Evolutionary conservation across 371 early-diverging fungal species (phyloP).

Genomic region (Mucor circinelloides): DNA sequence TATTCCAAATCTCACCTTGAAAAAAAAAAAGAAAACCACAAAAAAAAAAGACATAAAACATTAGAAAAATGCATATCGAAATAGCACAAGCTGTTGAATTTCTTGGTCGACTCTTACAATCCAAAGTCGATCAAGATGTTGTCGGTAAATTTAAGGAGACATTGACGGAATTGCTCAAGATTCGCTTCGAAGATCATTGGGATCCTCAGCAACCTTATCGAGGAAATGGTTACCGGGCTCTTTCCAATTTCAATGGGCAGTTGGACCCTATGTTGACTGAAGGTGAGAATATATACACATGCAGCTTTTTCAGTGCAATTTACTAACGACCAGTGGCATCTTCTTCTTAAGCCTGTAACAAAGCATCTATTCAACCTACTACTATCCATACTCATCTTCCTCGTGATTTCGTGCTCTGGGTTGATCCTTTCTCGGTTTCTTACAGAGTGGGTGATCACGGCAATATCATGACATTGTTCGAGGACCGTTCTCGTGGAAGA

Average conservation of each 20-base stretch:
- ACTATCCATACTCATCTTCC: conserved; percentile 55
- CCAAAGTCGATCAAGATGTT: conserved; percentile 42
- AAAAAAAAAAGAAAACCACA: background rate
- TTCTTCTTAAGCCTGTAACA: conserved; percentile 28
- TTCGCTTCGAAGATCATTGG: conserved; percentile 71
- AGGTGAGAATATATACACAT: conserved; percentile 25
- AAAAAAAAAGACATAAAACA: background rate
- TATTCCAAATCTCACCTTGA: background rate
- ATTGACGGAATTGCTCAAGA: conserved; percentile 45
- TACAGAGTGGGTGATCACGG: conserved; percentile 83
- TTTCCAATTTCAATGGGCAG: conserved; percentile 69
- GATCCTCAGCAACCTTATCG: conserved; percentile 64
- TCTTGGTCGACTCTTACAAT: conserved; percentile 57
- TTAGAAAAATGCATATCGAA: conserved; percentile 60
- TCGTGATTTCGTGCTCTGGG: conserved; percentile 80
- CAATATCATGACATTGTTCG: conserved; percentile 70
- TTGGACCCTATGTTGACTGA: conserved; percentile 64
- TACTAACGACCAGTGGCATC: background rate
- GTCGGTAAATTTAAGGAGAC: conserved; percentile 42
- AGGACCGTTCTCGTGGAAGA: conserved; percentile 65
- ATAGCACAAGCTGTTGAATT: conserved; percentile 64
- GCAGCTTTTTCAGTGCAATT: background rate
- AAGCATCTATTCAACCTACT: conserved; percentile 27
- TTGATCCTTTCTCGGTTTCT: conserved; percentile 79
- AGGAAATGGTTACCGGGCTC: conserved; percentile 79